A percentile compares a stretch with the other conserved stretches of the same genome.
Conservation (phyloP, 1,284 basidiomycete genomes). For the Cutaneotrichosporon sp. region DNA sequence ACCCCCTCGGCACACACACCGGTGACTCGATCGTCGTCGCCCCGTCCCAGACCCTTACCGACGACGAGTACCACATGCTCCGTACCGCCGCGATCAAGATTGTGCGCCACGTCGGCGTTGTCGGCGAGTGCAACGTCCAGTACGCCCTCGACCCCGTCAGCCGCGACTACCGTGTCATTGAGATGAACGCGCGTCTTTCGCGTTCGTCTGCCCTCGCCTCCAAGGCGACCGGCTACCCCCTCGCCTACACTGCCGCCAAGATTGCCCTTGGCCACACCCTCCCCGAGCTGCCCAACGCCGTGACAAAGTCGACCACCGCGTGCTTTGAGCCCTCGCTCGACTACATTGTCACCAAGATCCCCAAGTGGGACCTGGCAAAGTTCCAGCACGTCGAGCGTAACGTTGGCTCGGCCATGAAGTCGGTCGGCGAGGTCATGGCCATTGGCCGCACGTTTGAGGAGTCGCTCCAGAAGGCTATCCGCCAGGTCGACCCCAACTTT, state of each 20-base stretch:
- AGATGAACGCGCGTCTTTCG: constrained; percentile 80
- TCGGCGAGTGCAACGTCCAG: constrained; percentile 91
- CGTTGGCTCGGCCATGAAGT: constrained; percentile 98
- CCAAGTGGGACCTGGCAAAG: constrained; percentile 99
- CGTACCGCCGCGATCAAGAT: constrained; percentile 96
- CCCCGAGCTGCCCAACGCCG: constrained; percentile 95
- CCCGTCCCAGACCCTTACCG: constrained; percentile 94
- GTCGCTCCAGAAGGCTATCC: constrained; percentile 95
- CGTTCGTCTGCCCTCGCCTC: constrained; percentile 87
- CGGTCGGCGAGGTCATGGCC: constrained; percentile 99
- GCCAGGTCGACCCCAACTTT: constrained; percentile 87
- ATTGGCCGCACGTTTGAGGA: constrained; percentile 99
- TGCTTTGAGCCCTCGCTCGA: constrained; percentile 99
- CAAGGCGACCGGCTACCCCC: constrained; percentile 97
- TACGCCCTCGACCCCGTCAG: constrained; percentile 93
- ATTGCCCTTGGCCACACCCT: constrained; percentile 98
- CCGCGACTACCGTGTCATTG: constrained; percentile 95
- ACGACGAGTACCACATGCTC: constrained; percentile 99
- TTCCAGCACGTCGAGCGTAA: constrained; percentile 93
- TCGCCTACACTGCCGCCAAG: constrained; percentile 98
- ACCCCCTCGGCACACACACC: constrained; percentile 98
- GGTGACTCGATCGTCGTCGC: constrained; percentile 99
- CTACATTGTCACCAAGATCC: constrained; percentile 99
- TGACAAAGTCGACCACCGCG: constrained; percentile 98
- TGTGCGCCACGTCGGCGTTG: constrained; percentile 93